A percentile compares a stretch with the other conserved stretches of the same genome.
Evolutionary conservation across 768 basidiomycete genomes (phyloP).

Genomic region (Boletus insuetus): DNA sequence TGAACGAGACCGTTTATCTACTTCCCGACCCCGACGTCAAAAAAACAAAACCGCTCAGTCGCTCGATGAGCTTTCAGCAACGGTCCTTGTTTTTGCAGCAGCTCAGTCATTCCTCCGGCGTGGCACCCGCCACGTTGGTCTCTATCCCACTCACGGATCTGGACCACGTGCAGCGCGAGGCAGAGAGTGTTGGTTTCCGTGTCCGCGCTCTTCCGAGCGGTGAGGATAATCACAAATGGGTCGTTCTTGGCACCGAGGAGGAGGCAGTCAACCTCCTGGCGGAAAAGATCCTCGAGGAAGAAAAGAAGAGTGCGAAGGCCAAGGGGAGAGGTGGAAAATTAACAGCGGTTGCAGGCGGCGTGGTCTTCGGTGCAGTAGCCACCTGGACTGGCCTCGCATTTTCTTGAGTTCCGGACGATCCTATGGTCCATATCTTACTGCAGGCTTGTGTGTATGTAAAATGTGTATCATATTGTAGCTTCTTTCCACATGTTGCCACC

Average conservation of each 20-base stretch:
- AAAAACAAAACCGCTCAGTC: conserved; percentile 35
- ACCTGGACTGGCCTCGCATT: conserved; percentile 58
- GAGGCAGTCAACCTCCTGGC: conserved; percentile 39
- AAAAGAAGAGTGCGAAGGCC: conserved; percentile 19
- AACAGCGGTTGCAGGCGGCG: conserved; percentile 52
- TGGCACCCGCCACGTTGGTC: conserved; percentile 47
- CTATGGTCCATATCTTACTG: not conserved
- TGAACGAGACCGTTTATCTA: conserved; percentile 28
- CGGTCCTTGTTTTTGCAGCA: conserved; percentile 49
- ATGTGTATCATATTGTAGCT: not conserved
- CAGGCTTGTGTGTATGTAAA: not conserved
- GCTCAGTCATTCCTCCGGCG: conserved; percentile 35
- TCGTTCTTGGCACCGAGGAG: conserved; percentile 54
- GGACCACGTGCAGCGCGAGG: conserved; percentile 37
- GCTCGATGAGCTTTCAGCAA: conserved; percentile 51
- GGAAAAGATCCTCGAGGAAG: conserved; percentile 29
- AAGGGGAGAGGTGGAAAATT: conserved; percentile 28
- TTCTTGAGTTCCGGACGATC: conserved; percentile 32
- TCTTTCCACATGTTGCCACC: not conserved
- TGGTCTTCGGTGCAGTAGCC: conserved; percentile 60
- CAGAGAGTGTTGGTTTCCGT: conserved; percentile 43
- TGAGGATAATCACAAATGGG: conserved; percentile 38
- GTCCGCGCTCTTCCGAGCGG: conserved; percentile 37
- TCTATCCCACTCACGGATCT: conserved; percentile 47
- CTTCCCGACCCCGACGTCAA: conserved; percentile 13